Conservation (phyloP, 768 basidiomycete genomes). For the Sistotremastrum niveocremeum region DNA sequence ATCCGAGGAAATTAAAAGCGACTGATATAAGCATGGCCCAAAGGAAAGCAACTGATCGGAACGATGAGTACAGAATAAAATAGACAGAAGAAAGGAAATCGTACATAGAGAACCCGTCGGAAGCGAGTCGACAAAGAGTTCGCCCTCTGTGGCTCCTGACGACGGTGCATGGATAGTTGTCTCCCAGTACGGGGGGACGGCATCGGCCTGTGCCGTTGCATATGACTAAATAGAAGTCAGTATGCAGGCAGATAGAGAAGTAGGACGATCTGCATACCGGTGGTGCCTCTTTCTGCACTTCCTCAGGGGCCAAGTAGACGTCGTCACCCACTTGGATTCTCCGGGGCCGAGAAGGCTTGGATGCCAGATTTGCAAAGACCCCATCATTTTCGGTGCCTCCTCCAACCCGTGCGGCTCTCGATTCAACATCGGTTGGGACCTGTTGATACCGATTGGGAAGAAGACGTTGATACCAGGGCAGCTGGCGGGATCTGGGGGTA, state of each 20-base stretch:
- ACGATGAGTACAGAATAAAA: neutral
- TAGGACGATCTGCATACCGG: conserved; percentile 44
- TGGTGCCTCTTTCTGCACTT: conserved; percentile 66
- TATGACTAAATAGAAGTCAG: conserved; percentile 48
- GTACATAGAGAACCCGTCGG: conserved; percentile 59
- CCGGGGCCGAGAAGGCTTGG: conserved; percentile 51
- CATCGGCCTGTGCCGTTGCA: conserved; percentile 73
- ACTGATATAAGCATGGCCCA: conserved; percentile 76
- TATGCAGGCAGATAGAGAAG: neutral
- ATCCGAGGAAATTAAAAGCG: conserved; percentile 96
- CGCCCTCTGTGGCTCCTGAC: conserved; percentile 24
- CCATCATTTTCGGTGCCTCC: conserved; percentile 80
- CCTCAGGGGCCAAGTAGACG: conserved; percentile 61
- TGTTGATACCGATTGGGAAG: conserved; percentile 53
- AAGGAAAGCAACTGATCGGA: conserved; percentile 39
- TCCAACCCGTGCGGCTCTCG: conserved; percentile 27
- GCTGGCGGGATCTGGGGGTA: conserved; percentile 20
- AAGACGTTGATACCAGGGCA: conserved; percentile 45
- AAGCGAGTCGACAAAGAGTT: conserved; percentile 85
- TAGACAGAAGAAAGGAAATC: conserved; percentile 11
- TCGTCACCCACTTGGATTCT: conserved; percentile 30
- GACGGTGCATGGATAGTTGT: conserved; percentile 80
- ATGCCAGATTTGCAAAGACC: conserved; percentile 88
- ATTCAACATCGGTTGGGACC: conserved; percentile 28
- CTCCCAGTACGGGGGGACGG: conserved; percentile 94